Conservation (phyloP, 2,329 filamentous ascomycete species). For the Nemania bipapillata region DNA sequence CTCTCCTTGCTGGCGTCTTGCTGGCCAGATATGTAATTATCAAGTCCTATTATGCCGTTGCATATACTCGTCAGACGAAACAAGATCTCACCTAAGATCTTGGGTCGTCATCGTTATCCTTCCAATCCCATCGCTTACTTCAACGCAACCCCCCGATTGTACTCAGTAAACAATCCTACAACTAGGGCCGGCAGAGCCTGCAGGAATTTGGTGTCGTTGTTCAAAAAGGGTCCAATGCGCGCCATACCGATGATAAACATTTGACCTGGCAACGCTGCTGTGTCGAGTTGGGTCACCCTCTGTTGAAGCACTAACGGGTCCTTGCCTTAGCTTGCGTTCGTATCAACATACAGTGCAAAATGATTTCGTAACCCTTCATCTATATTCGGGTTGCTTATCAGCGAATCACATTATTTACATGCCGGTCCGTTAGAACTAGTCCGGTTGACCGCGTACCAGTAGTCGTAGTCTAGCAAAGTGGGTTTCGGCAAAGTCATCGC, state of each 20-base stretch:
- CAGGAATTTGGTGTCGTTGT: not conserved
- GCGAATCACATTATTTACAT: not conserved
- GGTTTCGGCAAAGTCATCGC: constrained; percentile 25
- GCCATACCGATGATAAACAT: not conserved
- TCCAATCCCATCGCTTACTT: constrained; percentile 21
- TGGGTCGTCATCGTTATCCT: constrained; percentile 10
- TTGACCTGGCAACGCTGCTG: not conserved
- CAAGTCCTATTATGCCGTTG: not conserved
- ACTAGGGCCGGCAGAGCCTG: not conserved
- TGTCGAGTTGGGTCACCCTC: too few species aligned
- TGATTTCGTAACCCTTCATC: not conserved
- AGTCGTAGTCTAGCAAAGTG: constrained; percentile 13
- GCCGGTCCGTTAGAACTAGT: not conserved
- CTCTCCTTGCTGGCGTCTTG: too few species aligned
- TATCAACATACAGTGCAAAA: not conserved
- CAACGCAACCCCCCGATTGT: not conserved
- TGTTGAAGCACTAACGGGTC: not conserved
- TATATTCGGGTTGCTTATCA: too few species aligned
- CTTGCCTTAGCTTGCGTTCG: not conserved
- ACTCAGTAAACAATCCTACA: constrained; percentile 11
- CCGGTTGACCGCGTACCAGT: not conserved
- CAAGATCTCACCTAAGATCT: constrained; percentile 29
- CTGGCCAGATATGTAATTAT: not conserved
- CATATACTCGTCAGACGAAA: constrained; percentile 19
- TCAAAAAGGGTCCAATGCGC: not conserved